Base-by-base conservation (phyloP, 2,329 filamentous ascomycete species). In the Ceratocystis destructans region DNA sequence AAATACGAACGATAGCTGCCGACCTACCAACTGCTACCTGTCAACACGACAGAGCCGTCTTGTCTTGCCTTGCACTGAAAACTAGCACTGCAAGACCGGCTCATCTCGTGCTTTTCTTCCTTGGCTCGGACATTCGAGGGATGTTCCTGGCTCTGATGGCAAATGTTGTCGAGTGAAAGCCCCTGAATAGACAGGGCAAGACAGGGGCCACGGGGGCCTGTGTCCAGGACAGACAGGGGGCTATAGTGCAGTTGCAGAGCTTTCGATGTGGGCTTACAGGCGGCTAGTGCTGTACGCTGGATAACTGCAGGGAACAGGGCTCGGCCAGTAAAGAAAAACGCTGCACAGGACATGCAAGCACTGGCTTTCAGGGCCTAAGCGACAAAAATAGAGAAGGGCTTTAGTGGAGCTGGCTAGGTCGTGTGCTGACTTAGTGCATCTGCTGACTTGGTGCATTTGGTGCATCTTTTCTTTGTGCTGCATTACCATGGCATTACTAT, bases 21-120 rank as follows among this genome's bases (percentile, higher is more conserved):
- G 5, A 4, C n/a, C 17, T 10, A 20, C 17, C 46, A 48, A 25
- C 22, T 25, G 6, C 45, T 8, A n/a, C 5, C 45, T n/a, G 5
- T 20, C 17, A 48, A 20, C 17, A 48, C 46, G 3, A 41, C 37
- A 41, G 37, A 15, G 12, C 10, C 37, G 4, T 41, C 37, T 41
- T n/a, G n/a, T n/a, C n/a, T n/a, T n/a, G n/a, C n/a, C n/a, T n/a
- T 5, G 37, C 37, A 41, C 37, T 15, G 12, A 15, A 41, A 41
- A 15, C 10, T 12, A 2, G 12, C 20, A 15, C 15, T 37, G 22
- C 50, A 28, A 59, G 28, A 59, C 20, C 20, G 37, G 4, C 33
- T 59, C 55, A 59, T 59, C 55, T 59, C 55, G 55, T 59, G 55
- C 33, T 59, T 17, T 41, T n/a, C 28, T 62, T 45, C 45, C 57